phyloP scores from a whole-genome alignment of 331 rosid species.

The Cydonia oblonga region DNA sequence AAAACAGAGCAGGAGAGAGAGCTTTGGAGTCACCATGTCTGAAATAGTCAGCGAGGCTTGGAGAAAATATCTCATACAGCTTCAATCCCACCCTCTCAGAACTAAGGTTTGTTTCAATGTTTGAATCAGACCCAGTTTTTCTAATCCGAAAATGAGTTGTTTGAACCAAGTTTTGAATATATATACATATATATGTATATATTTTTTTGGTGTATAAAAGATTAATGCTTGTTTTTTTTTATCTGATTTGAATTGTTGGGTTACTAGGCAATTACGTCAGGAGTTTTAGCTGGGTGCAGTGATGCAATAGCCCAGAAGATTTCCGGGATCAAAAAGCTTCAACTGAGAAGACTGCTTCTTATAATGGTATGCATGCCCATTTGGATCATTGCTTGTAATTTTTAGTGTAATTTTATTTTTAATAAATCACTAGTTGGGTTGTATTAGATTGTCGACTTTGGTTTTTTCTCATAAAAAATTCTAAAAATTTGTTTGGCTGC shows the following conservation, averaged over 20 bases:
- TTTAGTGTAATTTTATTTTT: background rate
- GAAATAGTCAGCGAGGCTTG: slow-evolving; percentile 48
- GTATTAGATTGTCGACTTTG: background rate
- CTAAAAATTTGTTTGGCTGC: background rate
- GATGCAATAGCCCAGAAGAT: slow-evolving; percentile 81
- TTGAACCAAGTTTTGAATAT: no score
- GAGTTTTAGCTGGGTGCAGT: slow-evolving; percentile 68
- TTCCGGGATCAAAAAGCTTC: slow-evolving; percentile 80
- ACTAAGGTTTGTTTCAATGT: slow-evolving; percentile 50
- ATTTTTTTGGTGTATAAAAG: background rate
- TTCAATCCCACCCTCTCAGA: slow-evolving; percentile 78
- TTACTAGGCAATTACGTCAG: slow-evolving; percentile 72
- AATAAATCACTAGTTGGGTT: background rate
- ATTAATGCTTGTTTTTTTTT: background rate
- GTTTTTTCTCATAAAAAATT: background rate
- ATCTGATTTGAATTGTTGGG: slow-evolving; percentile 1
- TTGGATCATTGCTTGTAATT: background rate
- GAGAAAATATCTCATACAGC: slow-evolving; percentile 60
- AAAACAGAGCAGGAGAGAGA: slow-evolving; percentile 1
- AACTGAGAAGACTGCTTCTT: slow-evolving; percentile 64
- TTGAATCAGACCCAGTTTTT: background rate
- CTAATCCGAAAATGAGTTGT: no score
- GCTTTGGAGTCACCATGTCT: slow-evolving; percentile 38
- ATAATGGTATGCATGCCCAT: slow-evolving; percentile 38
- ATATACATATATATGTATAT: no score